Conservation (phyloP, 2,329 filamentous ascomycete genomes). For the Penicillium occitanis region DNA sequence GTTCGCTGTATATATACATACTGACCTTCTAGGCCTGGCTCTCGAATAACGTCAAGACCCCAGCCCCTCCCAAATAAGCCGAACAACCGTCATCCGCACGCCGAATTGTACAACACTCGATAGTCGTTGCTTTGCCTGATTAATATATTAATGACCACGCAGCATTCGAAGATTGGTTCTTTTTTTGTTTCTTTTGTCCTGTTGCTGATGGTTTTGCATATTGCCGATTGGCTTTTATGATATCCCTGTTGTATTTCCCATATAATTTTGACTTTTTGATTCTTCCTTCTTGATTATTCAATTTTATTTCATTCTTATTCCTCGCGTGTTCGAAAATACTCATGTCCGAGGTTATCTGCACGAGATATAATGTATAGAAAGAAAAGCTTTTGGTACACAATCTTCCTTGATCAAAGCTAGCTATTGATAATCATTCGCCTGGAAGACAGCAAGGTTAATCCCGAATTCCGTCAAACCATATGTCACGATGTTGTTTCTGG, state of each 20-base stretch:
- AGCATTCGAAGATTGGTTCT: constrained; percentile 33
- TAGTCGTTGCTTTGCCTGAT: constrained; percentile 37
- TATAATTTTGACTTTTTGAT: constrained; percentile 12
- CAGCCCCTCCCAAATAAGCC: constrained; percentile 39
- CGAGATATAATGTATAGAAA: neutral
- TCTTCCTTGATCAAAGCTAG: neutral
- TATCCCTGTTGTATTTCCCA: constrained; percentile 45
- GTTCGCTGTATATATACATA: constrained; percentile 21
- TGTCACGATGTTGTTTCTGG: neutral
- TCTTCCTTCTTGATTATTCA: neutral
- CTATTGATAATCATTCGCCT: neutral
- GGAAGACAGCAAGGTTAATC: neutral
- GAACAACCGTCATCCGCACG: constrained; percentile 11
- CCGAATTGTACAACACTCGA: constrained; percentile 37
- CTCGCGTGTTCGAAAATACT: neutral
- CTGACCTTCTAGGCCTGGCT: constrained; percentile 61
- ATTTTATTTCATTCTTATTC: neutral
- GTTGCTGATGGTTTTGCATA: constrained; percentile 27
- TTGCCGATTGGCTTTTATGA: constrained; percentile 37
- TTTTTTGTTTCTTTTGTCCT: constrained; percentile 25
- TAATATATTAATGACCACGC: constrained; percentile 44
- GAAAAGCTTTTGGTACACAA: neutral
- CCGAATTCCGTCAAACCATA: neutral
- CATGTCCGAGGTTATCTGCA: neutral
- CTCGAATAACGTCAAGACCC: constrained; percentile 75